phyloP scores from a whole-genome alignment of 495 filamentous ascomycete species.

The Podospora sp. region DNA sequence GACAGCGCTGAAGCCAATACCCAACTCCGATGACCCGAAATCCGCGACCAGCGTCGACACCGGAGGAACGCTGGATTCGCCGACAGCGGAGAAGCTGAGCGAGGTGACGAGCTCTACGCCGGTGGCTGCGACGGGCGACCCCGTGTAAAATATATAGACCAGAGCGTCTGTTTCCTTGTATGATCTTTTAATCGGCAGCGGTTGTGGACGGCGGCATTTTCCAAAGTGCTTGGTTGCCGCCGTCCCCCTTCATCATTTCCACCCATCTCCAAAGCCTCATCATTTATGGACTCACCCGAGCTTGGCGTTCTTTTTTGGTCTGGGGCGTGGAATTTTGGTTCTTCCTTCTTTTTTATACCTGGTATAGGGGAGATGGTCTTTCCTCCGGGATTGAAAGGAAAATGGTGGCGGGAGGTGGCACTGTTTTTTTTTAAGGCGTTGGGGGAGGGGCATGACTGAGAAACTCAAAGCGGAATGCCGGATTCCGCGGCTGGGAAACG shows the following conservation, averaged over 20 bases:
- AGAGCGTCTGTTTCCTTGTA: conserved; percentile 14
- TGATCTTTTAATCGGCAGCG: conserved; percentile 15
- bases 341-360: conserved; percentile 15
- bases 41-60: conserved; percentile 40
- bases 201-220: not conserved
- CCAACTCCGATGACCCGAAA: conserved; percentile 46
- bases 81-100: conserved; percentile 35
- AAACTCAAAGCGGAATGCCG: not conserved
- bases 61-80: conserved; percentile 34
- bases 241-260: conserved; percentile 3
- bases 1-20: conserved; percentile 37
- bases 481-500: not conserved
- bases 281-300: conserved; percentile 11
- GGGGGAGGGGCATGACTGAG: conserved; percentile 5
- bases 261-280: conserved; percentile 2
- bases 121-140: conserved; percentile 15
- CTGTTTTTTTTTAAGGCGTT: conserved; percentile 17
- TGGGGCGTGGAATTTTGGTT: not conserved
- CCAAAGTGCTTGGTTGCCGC: conserved; percentile 22
- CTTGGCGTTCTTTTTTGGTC: conserved; percentile 20
- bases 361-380: not conserved
- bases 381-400: not conserved
- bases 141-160: conserved; percentile 34
- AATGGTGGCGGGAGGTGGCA: conserved; percentile 9
- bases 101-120: conserved; percentile 26